Percentiles rank a stretch among this genome's conserved stretches.
phyloP scores from a whole-genome alignment of 306 rosid species.

The Abrus precatorius region DNA sequence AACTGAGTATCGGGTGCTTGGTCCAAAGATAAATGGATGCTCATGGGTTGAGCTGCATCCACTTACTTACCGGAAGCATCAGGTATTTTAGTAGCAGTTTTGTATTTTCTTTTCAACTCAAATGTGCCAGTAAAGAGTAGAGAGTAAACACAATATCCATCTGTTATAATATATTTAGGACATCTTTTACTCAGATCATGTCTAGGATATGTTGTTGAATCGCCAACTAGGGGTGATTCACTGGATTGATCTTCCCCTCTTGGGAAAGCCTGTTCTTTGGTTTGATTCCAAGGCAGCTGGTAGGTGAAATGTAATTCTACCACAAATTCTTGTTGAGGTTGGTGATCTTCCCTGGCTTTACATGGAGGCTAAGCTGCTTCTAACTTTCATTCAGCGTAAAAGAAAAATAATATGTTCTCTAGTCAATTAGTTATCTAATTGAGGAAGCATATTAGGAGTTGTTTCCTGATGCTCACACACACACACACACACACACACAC shows the following conservation, averaged over 20 bases:
- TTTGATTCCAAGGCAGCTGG: slow-evolving; percentile 10
- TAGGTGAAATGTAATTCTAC: background rate
- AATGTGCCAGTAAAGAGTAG: slow-evolving; percentile 2
- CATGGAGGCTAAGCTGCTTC: background rate
- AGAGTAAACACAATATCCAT: background rate
- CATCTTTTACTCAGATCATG: background rate
- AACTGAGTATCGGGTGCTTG: slow-evolving; percentile 92
- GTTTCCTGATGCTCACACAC: background rate
- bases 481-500: too few relatives aligned
- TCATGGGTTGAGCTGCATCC: slow-evolving; percentile 94
- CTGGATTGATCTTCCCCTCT: background rate
- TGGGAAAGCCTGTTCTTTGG: background rate
- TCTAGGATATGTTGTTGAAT: slow-evolving; percentile 22
- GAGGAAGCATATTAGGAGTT: background rate
- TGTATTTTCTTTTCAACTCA: slow-evolving; percentile 26
- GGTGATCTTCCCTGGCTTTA: background rate
- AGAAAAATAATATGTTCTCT: background rate
- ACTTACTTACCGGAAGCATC: slow-evolving; percentile 87
- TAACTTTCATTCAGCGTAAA: background rate
- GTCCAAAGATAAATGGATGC: slow-evolving; percentile 94
- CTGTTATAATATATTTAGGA: slow-evolving; percentile 21
- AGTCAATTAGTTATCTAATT: background rate
- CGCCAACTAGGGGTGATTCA: background rate
- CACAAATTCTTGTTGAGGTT: slow-evolving; percentile 14
- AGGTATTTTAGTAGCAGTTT: slow-evolving; percentile 60